Evolutionary conservation across 148 eudicot genomes (phyloP).

Genomic region (Spergularia bocconei): DNA sequence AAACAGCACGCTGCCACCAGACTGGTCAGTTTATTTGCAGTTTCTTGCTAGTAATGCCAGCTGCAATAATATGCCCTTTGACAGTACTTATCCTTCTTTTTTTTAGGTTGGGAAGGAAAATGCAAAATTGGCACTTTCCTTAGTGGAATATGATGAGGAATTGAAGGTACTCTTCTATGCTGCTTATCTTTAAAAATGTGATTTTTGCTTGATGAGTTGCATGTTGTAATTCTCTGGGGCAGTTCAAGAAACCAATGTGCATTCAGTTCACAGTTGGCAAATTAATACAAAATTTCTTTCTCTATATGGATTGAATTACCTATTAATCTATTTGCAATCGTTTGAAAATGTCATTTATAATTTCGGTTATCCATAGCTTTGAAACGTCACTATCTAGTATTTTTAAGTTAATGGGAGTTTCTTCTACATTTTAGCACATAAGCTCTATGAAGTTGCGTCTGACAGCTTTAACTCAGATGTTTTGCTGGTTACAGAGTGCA

Average conservation of each 20-base stretch:
- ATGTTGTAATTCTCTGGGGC: neutral
- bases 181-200: constrained; percentile 4
- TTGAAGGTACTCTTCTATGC: constrained; percentile 50
- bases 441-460: constrained; percentile 7
- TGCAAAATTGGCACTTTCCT: constrained; percentile 86
- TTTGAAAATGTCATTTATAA: neutral
- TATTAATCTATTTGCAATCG: neutral
- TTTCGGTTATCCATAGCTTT: neutral
- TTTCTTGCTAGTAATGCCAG: neutral
- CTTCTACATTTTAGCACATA: neutral
- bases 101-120: constrained; percentile 87
- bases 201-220: constrained; percentile 3
- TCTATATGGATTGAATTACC: neutral
- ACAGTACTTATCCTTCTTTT: neutral
- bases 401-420: neutral
- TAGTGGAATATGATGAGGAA: constrained; percentile 86
- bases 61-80: neutral
- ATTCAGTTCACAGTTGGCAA: neutral
- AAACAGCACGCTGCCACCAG: constrained; percentile 73
- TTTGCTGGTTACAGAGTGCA: constrained; percentile 60
- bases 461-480: neutral
- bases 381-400: neutral
- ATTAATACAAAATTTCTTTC: neutral
- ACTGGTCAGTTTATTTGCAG: constrained; percentile 45
- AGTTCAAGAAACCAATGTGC: neutral